These are phyloP conservation scores for Fonsecaea multimorphosa DNA, from an alignment of 2,329 filamentous ascomycete genomes.

Conservation along the genomic window DNA sequence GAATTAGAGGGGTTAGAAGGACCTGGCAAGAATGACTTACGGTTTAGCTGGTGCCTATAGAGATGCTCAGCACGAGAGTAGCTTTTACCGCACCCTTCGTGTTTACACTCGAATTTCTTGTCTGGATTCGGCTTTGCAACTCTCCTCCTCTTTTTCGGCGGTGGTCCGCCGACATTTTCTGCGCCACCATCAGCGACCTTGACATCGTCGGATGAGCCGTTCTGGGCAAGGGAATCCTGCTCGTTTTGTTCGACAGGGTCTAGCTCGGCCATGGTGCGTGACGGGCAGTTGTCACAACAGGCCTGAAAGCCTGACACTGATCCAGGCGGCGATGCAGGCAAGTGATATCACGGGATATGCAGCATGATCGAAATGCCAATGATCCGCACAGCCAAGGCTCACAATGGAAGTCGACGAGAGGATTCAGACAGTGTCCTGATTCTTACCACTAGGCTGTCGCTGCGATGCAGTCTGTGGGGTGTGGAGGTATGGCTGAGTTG, in stretches of 20 bases:
- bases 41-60: slow-evolving; percentile 95
- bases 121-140: slow-evolving; percentile 54
- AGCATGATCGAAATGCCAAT: slow-evolving; percentile 16
- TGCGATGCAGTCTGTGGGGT: neutral
- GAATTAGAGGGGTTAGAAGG: slow-evolving; percentile 6
- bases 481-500: neutral
- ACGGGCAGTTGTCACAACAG: slow-evolving; percentile 3
- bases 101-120: slow-evolving; percentile 75
- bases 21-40: slow-evolving; percentile 57
- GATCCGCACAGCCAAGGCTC: slow-evolving; percentile 9
- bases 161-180: slow-evolving; percentile 20
- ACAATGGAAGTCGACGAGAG: slow-evolving; percentile 3
- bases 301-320: slow-evolving; percentile 2
- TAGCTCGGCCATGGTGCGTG: slow-evolving; percentile 27
- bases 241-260: slow-evolving; percentile 24
- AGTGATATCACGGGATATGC: slow-evolving; percentile 15
- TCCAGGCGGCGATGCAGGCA: slow-evolving; percentile 10
- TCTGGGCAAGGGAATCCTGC: slow-evolving; percentile 22
- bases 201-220: slow-evolving; percentile 22
- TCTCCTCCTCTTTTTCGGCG: slow-evolving; percentile 51
- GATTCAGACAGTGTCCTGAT: neutral
- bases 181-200: slow-evolving; percentile 6
- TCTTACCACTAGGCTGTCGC: neutral
- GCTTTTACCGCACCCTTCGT: slow-evolving; percentile 89
- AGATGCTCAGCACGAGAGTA: slow-evolving; percentile 96